phyloP scores from a whole-genome alignment of 139 green algal species.

The Chlamydomonas urium region DNA sequence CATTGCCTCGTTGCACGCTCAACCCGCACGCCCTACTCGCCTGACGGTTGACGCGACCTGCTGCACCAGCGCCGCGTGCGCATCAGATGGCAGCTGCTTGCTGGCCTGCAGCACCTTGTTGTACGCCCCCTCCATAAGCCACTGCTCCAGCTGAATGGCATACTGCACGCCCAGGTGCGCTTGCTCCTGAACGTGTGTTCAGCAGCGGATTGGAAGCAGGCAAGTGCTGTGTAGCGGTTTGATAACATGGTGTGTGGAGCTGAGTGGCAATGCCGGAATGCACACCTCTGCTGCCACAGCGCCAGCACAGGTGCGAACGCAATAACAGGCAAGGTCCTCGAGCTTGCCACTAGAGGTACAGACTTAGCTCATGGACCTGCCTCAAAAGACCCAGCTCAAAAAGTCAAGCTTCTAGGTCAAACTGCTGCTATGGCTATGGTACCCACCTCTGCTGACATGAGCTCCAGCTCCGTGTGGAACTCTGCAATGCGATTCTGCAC shows the following conservation, averaged over 20 bases:
- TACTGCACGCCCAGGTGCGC: slow-evolving; percentile 46
- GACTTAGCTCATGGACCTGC: too few species aligned
- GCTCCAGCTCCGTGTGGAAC: slow-evolving; percentile 96
- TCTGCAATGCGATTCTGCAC: slow-evolving; percentile 94
- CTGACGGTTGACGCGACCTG: slow-evolving; percentile 72
- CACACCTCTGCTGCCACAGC: too few species aligned
- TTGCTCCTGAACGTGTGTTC: slow-evolving; percentile 30
- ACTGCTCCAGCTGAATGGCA: slow-evolving; percentile 83
- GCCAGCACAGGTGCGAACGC: too few species aligned
- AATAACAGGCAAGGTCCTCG: too few species aligned
- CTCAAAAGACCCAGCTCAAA: too few species aligned
- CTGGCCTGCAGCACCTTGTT: slow-evolving; percentile 67
- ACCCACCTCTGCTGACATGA: slow-evolving; percentile 63
- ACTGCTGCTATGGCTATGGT: too few species aligned
- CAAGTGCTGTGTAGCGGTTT: too few species aligned
- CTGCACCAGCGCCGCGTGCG: slow-evolving; percentile 23
- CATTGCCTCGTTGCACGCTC: not conserved
- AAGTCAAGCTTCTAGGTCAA: too few species aligned
- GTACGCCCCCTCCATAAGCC: slow-evolving; percentile 96
- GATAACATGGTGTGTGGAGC: too few species aligned
- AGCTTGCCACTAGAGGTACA: too few species aligned
- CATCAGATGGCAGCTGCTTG: slow-evolving; percentile 5
- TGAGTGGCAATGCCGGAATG: too few species aligned
- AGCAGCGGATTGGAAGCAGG: too few species aligned
- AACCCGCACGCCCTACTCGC: slow-evolving; percentile 20